Percentiles rank a stretch among this genome's conserved stretches.
phyloP scores from a whole-genome alignment of 805 yeast genomes.

The Kazachstania martiniae region DNA sequence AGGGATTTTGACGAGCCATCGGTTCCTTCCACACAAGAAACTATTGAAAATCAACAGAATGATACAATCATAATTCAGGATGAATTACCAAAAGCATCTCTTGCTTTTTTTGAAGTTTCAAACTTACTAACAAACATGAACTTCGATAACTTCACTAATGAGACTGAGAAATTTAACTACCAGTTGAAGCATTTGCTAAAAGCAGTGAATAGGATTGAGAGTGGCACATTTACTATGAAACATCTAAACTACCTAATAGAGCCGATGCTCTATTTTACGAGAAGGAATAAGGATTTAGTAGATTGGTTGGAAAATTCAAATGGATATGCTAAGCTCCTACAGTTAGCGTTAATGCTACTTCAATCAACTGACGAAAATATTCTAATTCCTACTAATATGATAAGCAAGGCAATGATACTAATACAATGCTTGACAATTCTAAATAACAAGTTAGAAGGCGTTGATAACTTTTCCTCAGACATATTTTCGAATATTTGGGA shows the following conservation, averaged over 20 bases:
- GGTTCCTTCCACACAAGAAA: neutral
- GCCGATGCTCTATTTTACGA: slow-evolving; percentile 9
- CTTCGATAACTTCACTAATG: neutral
- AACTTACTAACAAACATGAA: slow-evolving; percentile 1
- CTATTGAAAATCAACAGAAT: no score
- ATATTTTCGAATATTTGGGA: slow-evolving; percentile 14
- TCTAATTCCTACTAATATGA: slow-evolving; percentile 20
- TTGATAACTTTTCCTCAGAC: slow-evolving; percentile 4
- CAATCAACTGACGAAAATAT: slow-evolving; percentile 18
- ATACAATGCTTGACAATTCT: slow-evolving; percentile 12
- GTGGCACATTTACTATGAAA: slow-evolving; percentile 21
- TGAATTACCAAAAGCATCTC: slow-evolving; percentile 5
- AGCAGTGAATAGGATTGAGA: slow-evolving; percentile 16
- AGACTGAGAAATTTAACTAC: neutral
- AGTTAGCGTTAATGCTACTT: slow-evolving; percentile 12
- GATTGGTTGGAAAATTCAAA: slow-evolving; percentile 16
- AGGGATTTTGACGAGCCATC: neutral
- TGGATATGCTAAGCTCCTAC: slow-evolving; percentile 15
- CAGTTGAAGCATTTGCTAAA: slow-evolving; percentile 11
- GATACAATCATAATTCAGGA: no score
- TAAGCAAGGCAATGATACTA: slow-evolving; percentile 18
- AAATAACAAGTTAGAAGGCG: slow-evolving; percentile 1
- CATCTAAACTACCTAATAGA: slow-evolving; percentile 18
- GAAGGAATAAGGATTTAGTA: slow-evolving; percentile 4
- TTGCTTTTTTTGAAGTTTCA: slow-evolving; percentile 10